phyloP scores from a whole-genome alignment of 495 filamentous ascomycete genomes.

The Paragyromitra xinjiangensis region DNA sequence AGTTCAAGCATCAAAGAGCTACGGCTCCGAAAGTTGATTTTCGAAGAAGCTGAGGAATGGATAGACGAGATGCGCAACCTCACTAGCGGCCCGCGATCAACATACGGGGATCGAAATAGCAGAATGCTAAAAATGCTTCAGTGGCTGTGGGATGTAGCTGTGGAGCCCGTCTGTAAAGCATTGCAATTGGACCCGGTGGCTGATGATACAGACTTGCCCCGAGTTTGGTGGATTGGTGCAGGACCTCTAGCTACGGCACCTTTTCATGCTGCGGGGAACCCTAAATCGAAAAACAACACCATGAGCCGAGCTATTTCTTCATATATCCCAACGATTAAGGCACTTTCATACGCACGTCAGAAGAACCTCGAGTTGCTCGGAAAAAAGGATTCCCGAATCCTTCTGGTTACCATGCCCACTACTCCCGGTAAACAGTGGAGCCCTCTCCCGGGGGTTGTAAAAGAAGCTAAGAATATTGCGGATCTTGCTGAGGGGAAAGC shows the following conservation, averaged over 20 bases:
- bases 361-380: neutral
- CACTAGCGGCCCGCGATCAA: neutral
- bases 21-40: neutral
- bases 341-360: slow-evolving; percentile 37
- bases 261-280: slow-evolving; percentile 52
- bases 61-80: neutral
- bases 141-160: slow-evolving; percentile 37
- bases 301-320: slow-evolving; percentile 43
- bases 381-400: neutral
- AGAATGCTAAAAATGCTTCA: slow-evolving; percentile 20
- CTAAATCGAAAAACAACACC: slow-evolving; percentile 37
- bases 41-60: neutral
- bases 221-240: slow-evolving; percentile 52
- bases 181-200: neutral
- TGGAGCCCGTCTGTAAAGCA: slow-evolving; percentile 23
- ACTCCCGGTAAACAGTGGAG: slow-evolving; percentile 36
- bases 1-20: neutral
- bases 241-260: slow-evolving; percentile 32
- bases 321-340: slow-evolving; percentile 51
- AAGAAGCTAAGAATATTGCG: slow-evolving; percentile 21
- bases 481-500: neutral
- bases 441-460: slow-evolving; percentile 10
- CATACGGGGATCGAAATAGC: slow-evolving; percentile 13
- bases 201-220: neutral
- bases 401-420: slow-evolving; percentile 49